phyloP scores from a whole-genome alignment of 768 basidiomycete species.

The Amanita inopinata region DNA sequence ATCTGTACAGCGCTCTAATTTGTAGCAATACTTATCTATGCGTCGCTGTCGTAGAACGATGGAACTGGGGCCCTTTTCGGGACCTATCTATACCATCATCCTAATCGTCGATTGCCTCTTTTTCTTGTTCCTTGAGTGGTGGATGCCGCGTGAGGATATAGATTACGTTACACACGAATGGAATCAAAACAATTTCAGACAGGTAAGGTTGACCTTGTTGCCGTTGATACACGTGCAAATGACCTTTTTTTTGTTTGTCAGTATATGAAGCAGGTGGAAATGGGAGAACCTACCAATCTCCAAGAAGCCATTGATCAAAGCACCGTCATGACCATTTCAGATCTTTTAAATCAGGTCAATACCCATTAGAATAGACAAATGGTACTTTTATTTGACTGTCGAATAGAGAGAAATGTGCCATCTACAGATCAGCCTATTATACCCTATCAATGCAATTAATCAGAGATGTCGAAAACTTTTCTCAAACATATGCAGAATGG shows the following conservation, averaged over 20 bases:
- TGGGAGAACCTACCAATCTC: conserved; percentile 5
- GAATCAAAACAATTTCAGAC: conserved; percentile 32
- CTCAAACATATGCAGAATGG: neutral
- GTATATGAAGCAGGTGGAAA: conserved; percentile 3
- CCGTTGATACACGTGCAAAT: neutral
- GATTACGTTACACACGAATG: conserved; percentile 67
- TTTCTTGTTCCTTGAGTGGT: conserved; percentile 77
- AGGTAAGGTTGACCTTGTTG: conserved; percentile 17
- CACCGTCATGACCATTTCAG: conserved; percentile 1
- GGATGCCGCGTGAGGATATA: conserved; percentile 66
- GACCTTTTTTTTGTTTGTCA: neutral
- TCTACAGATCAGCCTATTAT: conserved; percentile 7
- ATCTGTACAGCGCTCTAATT: conserved; percentile 1
- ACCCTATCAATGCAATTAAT: conserved; percentile 2
- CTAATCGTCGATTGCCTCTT: conserved; percentile 85
- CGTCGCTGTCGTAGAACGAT: conserved; percentile 46
- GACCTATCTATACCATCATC: conserved; percentile 83
- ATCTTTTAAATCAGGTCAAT: conserved; percentile 5
- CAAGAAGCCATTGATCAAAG: conserved; percentile 1
- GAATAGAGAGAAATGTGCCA: conserved; percentile 1
- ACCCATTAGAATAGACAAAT: neutral
- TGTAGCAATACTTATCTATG: too few species aligned
- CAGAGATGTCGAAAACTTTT: neutral
- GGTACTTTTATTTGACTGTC: too few species aligned
- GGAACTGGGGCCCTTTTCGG: conserved; percentile 69